phyloP scores from a whole-genome alignment of 495 filamentous ascomycete species.

The Hypoxylon subgilvum region DNA sequence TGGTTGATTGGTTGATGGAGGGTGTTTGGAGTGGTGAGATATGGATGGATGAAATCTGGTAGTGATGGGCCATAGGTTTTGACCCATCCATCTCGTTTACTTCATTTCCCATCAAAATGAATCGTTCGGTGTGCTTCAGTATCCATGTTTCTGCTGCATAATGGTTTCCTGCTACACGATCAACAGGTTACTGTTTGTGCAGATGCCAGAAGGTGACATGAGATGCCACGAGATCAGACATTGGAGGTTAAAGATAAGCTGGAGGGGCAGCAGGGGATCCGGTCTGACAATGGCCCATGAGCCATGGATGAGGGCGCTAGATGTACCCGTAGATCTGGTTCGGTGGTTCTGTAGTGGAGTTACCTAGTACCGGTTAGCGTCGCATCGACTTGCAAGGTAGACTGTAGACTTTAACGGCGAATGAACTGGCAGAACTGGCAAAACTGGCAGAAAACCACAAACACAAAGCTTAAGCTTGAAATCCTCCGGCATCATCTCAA shows the following conservation, averaged over 20 bases:
- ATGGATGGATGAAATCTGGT: slow-evolving; percentile 15
- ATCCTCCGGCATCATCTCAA: too few species aligned
- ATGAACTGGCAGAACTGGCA: neutral
- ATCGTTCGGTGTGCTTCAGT: too few species aligned
- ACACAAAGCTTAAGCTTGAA: too few species aligned
- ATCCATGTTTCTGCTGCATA: too few species aligned
- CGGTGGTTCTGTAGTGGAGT: slow-evolving; percentile 14
- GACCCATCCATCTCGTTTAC: slow-evolving; percentile 6
- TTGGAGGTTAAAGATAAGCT: neutral
- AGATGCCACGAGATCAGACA: too few species aligned
- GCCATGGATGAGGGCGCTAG: neutral
- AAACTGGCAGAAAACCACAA: too few species aligned
- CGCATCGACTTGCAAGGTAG: neutral
- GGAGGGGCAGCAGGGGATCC: neutral
- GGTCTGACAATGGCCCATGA: too few species aligned
- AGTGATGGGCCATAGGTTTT: slow-evolving; percentile 32
- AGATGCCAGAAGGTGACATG: too few species aligned
- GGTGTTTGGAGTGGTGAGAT: slow-evolving; percentile 6
- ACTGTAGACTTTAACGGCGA: neutral
- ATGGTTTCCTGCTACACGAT: too few species aligned
- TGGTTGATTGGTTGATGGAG: slow-evolving; percentile 10
- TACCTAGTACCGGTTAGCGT: neutral
- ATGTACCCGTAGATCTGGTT: slow-evolving; percentile 23
- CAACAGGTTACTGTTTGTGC: too few species aligned
- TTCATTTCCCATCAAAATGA: slow-evolving; percentile 8